Percentiles rank a stretch among this genome's conserved stretches.
Evolutionary conservation across 164 flowering plant species (phyloP).

Genomic region (Santalum album): DNA sequence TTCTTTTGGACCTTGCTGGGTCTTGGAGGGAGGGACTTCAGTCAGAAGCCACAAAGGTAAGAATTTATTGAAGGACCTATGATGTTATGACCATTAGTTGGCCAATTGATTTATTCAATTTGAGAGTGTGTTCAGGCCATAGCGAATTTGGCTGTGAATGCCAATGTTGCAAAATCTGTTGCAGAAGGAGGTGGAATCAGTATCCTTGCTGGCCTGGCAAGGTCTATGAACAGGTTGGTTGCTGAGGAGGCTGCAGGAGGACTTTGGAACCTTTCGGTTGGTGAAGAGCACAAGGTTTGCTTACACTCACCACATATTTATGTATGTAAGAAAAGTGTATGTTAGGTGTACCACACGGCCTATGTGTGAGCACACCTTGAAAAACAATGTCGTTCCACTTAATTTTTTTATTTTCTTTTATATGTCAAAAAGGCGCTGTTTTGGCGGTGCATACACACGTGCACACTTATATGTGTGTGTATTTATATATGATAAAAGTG

Average conservation of each 20-base stretch:
- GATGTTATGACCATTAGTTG: neutral
- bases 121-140: constrained; percentile 49
- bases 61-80: neutral
- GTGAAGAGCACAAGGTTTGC: constrained; percentile 92
- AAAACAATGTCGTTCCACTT: too few relatives aligned
- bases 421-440: too few relatives aligned
- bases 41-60: constrained; percentile 92
- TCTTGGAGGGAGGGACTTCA: constrained; percentile 94
- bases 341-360: too few relatives aligned
- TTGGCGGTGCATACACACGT: too few relatives aligned
- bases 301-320: too few relatives aligned
- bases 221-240: constrained; percentile 89
- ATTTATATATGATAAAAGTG: too few relatives aligned
- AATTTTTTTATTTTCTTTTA: too few relatives aligned
- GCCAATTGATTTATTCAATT: too few relatives aligned
- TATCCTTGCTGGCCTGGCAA: constrained; percentile 78
- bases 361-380: too few relatives aligned
- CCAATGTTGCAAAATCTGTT: constrained; percentile 90
- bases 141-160: constrained; percentile 92
- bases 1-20: constrained; percentile 72
- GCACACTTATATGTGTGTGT: too few relatives aligned
- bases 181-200: constrained; percentile 92
- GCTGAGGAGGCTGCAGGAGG: constrained; percentile 99
- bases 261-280: constrained; percentile 96
- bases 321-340: too few relatives aligned